These are phyloP conservation scores for Trichoderma simmonsii DNA, from an alignment of 2,329 filamentous ascomycete species.

Conservation along the genomic window DNA sequence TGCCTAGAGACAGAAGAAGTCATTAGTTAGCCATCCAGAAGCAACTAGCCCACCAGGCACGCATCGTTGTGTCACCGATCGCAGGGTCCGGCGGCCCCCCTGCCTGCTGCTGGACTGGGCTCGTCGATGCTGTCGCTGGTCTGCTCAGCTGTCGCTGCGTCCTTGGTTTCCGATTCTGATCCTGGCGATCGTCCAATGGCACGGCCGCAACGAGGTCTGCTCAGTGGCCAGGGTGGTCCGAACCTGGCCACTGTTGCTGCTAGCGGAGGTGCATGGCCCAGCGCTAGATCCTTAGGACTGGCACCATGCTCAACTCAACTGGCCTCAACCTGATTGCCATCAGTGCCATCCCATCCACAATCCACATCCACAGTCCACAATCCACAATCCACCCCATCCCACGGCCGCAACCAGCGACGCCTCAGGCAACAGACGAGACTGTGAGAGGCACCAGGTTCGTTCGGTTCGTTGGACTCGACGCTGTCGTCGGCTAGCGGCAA, in stretches of 20 bases:
- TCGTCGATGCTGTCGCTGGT: not conserved
- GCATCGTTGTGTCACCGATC: constrained; percentile 16
- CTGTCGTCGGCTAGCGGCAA: constrained; percentile 1
- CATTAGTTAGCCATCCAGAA: not conserved
- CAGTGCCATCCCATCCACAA: not conserved
- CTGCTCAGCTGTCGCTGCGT: constrained; percentile 8
- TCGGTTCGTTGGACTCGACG: not conserved
- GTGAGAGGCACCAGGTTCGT: not conserved
- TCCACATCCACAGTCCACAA: not conserved
- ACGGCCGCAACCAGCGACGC: constrained; percentile 16
- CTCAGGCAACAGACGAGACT: not conserved
- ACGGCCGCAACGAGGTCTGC: not conserved
- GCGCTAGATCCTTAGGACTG: not conserved
- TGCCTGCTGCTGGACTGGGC: not conserved
- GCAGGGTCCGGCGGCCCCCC: constrained; percentile 7
- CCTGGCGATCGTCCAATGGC: constrained; percentile 16
- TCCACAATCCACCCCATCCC: not conserved
- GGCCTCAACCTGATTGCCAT: not conserved
- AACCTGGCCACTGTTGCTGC: constrained; percentile 13
- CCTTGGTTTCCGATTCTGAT: constrained; percentile 14
- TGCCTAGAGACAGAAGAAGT: not conserved
- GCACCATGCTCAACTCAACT: not conserved
- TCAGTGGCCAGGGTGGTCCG: constrained; percentile 1
- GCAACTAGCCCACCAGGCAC: constrained; percentile 13
- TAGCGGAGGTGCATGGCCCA: not conserved